Base-by-base conservation (phyloP, 345 rosid genomes). In the Jatropha curcas region DNA sequence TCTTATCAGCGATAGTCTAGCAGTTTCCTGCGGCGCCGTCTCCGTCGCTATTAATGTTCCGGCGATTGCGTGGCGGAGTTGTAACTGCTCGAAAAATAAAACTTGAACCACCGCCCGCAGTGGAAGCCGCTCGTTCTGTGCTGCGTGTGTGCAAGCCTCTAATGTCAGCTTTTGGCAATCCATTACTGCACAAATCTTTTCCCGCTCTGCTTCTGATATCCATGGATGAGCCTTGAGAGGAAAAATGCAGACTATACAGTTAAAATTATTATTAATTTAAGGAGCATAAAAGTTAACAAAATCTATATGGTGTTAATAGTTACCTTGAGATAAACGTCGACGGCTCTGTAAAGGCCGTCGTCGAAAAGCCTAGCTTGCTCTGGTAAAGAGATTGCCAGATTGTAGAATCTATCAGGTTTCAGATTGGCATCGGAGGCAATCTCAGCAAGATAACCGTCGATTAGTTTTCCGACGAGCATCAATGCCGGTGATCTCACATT, bases 141-240 rank as follows among this genome's bases (percentile, higher is more conserved):
- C 98, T 10, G 99, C 98, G 89, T 95, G 99, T 1, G 99, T 95
- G 87, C 98, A 95, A 27, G 99, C 99, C 71, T 90, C 99, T 0
- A 95, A 82, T 5, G 99, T 95, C 2, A 95, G 89, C 81, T 95
- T 92, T 53, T 91, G 98, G 75, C 92, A 95, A 58, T 95, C 99
- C 82, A 95, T 80, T 0, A 88, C 83, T 30, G 97, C 93, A 51
- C 96, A 87, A 55, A 95, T 84, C 85, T 87, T 89, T 77, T 95
- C 99, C 50, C 97, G 78, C 81, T 92, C 99, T 20, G 81, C 76
- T 82, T 95, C 98, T 55, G 92, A 6, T 72, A 87, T 67, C 97
- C 92, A 92, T 37, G 99, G 90, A 87, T 95, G 99, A 70, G 99
- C 92, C 99, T 95, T 67, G 0, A 25, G 19, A 56, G 59, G 19